Evolutionary conservation across 352 stramenopile species (phyloP).

Genomic region (Phytophthora tentaculata): DNA sequence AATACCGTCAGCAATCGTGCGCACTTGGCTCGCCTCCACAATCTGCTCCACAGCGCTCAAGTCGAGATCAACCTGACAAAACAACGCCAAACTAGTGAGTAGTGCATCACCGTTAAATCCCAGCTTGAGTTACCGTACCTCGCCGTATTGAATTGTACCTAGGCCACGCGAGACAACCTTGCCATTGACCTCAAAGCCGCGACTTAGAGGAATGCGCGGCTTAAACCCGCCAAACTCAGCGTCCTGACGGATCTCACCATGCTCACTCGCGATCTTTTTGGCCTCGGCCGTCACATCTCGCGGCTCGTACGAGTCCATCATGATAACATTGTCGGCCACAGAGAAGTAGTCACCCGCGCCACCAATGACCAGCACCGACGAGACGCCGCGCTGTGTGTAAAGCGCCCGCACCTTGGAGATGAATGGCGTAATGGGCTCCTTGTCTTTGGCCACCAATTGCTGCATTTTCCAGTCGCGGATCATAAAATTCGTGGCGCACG

Average conservation of each 20-base stretch:
- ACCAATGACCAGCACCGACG: conserved; percentile 96
- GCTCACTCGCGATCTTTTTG: conserved; percentile 89
- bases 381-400: conserved; percentile 89
- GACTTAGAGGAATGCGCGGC: conserved; percentile 55
- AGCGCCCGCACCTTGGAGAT: conserved; percentile 95
- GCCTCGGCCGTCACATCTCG: conserved; percentile 92
- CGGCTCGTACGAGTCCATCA: conserved; percentile 96
- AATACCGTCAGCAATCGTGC: conserved; percentile 79
- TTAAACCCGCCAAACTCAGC: conserved; percentile 56
- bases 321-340: conserved; percentile 95
- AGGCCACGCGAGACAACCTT: conserved; percentile 82
- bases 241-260: conserved; percentile 63
- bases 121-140: conserved; percentile 68
- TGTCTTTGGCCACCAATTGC: conserved; percentile 94
- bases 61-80: conserved; percentile 76
- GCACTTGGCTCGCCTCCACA: conserved; percentile 89
- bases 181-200: conserved; percentile 66
- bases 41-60: conserved; percentile 88
- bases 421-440: conserved; percentile 98
- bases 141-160: conserved; percentile 86
- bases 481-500: conserved; percentile 98
- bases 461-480: conserved; percentile 98
- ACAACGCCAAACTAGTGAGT: conserved; percentile 9
- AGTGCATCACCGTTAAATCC: no score
- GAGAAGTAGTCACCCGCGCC: conserved; percentile 97